Percentiles rank a stretch among this genome's conserved stretches.
These are phyloP conservation scores for Heracleum sosnowskyi DNA, from an alignment of 129 eudicot species.

Conservation along the genomic window DNA sequence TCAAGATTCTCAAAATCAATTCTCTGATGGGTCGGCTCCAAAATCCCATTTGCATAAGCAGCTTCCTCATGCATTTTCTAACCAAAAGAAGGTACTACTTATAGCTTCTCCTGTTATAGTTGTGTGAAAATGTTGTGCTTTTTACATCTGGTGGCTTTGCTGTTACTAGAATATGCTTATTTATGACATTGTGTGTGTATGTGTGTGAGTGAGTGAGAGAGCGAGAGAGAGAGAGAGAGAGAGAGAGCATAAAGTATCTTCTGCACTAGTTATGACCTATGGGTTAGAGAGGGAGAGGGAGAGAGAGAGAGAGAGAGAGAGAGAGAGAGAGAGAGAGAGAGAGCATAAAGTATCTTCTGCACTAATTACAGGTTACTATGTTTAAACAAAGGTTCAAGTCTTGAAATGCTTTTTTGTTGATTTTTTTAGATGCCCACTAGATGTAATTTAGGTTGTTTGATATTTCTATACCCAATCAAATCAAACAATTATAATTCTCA, in stretches of 20 bases:
- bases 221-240: not conserved
- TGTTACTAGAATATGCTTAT: not conserved
- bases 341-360: not conserved
- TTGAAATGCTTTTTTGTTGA: not conserved
- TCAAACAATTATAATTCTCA: not conserved
- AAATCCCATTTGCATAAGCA: slow-evolving; percentile 13
- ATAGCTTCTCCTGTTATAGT: too few species aligned
- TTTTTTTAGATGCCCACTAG: not conserved
- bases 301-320: not conserved
- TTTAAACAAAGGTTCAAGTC: not conserved
- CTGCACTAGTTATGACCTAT: too few species aligned
- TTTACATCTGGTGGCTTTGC: not conserved
- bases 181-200: not conserved
- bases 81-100: slow-evolving; percentile 24
- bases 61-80: slow-evolving; percentile 21
- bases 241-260: too few species aligned
- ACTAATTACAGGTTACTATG: not conserved
- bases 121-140: not conserved
- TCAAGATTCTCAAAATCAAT: not conserved
- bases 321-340: not conserved
- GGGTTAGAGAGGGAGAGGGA: too few species aligned
- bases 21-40: slow-evolving; percentile 27
- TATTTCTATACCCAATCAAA: not conserved
- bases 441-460: not conserved
- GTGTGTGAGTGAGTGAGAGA: not conserved